Evolutionary conservation across 352 stramenopile species (phyloP).

Genomic region (Globisporangium alternatum): DNA sequence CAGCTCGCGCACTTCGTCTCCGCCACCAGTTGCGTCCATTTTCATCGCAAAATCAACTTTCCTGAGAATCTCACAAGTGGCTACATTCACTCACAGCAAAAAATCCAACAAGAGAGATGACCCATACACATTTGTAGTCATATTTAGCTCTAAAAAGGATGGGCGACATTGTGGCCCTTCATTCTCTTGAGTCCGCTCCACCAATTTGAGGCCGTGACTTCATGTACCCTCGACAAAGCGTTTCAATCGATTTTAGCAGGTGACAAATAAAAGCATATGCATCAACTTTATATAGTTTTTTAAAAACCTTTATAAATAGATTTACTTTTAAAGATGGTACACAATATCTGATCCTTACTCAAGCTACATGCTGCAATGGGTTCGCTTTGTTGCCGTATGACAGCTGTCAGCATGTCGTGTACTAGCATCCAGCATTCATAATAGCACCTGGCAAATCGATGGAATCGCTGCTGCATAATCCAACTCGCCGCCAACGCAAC

Average conservation of each 20-base stretch:
- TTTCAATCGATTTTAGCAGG: too few species aligned
- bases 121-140: not conserved
- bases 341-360: too few species aligned
- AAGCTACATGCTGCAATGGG: too few species aligned
- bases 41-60: not conserved
- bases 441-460: not conserved
- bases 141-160: not conserved
- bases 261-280: too few species aligned
- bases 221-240: too few species aligned
- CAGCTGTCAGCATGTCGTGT: too few species aligned
- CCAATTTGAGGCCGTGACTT: too few species aligned
- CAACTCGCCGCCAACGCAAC: not conserved
- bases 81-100: not conserved
- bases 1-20: constrained; percentile 10
- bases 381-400: too few species aligned
- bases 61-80: not conserved
- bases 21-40: not conserved
- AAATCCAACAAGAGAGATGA: constrained; percentile 3
- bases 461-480: not conserved
- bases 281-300: too few species aligned
- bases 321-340: too few species aligned
- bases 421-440: too few species aligned
- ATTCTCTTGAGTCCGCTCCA: constrained; percentile 6
- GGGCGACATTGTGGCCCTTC: not conserved
- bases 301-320: too few species aligned